Conservation (phyloP, 2,329 filamentous ascomycete species). For the Paracoccidioides lutzii region DNA sequence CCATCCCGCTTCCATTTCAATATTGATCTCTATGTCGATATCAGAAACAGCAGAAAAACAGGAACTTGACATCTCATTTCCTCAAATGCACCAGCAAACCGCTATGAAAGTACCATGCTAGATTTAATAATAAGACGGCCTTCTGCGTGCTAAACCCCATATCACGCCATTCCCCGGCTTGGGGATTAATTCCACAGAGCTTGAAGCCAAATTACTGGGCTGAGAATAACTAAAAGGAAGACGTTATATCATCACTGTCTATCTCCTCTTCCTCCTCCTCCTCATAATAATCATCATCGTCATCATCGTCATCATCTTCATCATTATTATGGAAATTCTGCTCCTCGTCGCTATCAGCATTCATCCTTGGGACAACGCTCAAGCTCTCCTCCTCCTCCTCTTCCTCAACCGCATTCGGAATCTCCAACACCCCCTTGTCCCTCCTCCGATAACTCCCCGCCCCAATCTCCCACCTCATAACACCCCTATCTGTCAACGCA, state of each 20-base stretch:
- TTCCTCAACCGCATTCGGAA: not conserved
- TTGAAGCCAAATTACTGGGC: no score
- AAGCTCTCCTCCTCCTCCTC: not conserved
- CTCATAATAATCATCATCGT: not conserved
- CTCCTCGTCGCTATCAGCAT: not conserved
- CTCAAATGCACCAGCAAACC: no score
- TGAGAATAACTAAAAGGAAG: no score
- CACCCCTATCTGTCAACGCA: conserved; percentile 30
- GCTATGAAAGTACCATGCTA: no score
- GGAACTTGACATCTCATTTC: no score
- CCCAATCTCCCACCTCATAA: conserved; percentile 28
- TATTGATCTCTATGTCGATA: no score
- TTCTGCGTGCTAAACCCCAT: no score
- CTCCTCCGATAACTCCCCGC: conserved; percentile 17
- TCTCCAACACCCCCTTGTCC: conserved; percentile 6
- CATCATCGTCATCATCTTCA: not conserved
- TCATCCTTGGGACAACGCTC: not conserved
- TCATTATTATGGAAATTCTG: not conserved
- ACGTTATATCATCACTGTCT: not conserved
- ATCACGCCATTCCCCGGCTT: no score
- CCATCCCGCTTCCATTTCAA: no score
- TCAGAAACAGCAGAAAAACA: no score
- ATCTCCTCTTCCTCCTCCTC: not conserved
- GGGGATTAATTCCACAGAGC: no score
- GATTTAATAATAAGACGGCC: no score